phyloP scores from a whole-genome alignment of 2,329 filamentous ascomycete species.

The Cladosporium colombiae region DNA sequence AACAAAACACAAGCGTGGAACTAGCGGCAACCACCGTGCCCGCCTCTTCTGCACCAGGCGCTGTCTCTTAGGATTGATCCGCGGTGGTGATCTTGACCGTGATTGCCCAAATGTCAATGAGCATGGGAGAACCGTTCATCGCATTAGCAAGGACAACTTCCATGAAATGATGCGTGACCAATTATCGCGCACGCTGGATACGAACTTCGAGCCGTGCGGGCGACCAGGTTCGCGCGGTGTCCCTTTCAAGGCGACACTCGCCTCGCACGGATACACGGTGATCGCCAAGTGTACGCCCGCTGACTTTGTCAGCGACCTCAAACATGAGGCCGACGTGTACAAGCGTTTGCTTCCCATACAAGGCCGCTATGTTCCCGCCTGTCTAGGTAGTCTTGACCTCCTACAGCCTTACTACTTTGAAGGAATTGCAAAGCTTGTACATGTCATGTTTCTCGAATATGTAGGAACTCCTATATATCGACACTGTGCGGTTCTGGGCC shows the following conservation, averaged over 20 bases:
- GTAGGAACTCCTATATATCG: not conserved
- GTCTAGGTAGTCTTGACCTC: not conserved
- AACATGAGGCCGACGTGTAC: constrained; percentile 1
- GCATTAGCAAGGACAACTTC: constrained; percentile 1
- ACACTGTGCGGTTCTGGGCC: not conserved
- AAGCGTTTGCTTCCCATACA: not conserved
- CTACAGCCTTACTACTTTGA: not conserved
- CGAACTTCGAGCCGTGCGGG: constrained; percentile 7
- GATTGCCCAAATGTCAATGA: constrained; percentile 4
- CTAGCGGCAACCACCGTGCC: not conserved
- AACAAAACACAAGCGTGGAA: not conserved
- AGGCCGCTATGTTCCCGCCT: not conserved
- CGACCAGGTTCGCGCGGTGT: constrained; percentile 7
- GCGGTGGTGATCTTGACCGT: constrained; percentile 5
- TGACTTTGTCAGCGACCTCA: not conserved
- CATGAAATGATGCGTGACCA: not conserved
- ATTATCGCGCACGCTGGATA: constrained; percentile 2
- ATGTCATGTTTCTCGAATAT: constrained; percentile 8
- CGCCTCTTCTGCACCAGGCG: not conserved
- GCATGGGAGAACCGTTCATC: not conserved
- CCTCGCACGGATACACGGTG: constrained; percentile 9
- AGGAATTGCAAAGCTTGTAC: constrained; percentile 2
- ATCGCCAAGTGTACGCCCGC: constrained; percentile 7
- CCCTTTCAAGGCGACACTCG: constrained; percentile 7
- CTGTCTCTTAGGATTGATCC: constrained; percentile 3